Evolutionary conservation across 2,329 filamentous ascomycete genomes (phyloP), one percentile per base, ranked within the genome.

Genomic region (Nemania sp.): DNA sequence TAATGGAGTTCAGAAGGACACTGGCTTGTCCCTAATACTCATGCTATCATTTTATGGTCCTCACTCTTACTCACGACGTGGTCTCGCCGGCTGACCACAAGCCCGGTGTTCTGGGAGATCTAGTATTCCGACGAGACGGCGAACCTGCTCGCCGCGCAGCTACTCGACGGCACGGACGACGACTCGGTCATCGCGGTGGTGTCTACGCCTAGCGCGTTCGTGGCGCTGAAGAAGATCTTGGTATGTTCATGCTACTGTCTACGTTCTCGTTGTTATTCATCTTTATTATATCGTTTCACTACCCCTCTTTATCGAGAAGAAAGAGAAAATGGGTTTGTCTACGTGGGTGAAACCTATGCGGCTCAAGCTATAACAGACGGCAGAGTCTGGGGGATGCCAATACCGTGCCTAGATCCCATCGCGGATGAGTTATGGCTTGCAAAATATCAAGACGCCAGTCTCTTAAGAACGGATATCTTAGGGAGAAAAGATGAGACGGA

Each of bases 81-180:
- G 3, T 31, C 11, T 31, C 28, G n/a, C n/a, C 3, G 14, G 33
- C 39, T 45, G 24, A 43, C 36, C 22, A 19, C 19, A 11, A 23
- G n/a, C 20, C 23, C 26, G 36, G 3, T 14, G 3, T 15, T 44
- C 15, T 15, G 5, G 15, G n/a, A 22, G 31, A 12, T 28, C 22
- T 60, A 88, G 86, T 91, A 90, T 68, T 84, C 83, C 7, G 85
- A 91, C 48, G 81, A 86, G 60, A 92, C 89, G 20, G 89, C 89
- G 0, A 77, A 70, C 1, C 66, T 77, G 5, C 72, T 89, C 17
- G 89, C 88, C 1, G 74, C 77, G 50, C 80, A 89, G 64, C 76
- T 94, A 28, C 77, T 93, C 1, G 76, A 82, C 4, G 85, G 78
- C 42, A 78, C 82, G 2, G 82, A 78, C 1, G 70, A 76, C 2